phyloP scores from a whole-genome alignment of 148 eudicot genomes.

The Euryodendron excelsum region DNA sequence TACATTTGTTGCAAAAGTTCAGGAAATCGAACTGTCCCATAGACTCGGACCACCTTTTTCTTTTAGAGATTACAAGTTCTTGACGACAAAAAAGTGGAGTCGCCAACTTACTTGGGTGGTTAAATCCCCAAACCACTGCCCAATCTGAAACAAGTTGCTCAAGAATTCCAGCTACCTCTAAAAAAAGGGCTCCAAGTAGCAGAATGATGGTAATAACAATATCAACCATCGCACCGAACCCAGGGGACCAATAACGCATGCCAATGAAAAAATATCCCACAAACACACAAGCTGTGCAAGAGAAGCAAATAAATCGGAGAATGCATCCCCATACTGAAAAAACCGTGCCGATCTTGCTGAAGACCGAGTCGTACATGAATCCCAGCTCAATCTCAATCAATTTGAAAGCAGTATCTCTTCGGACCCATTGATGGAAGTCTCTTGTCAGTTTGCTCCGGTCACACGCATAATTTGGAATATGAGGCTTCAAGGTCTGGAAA shows the following conservation, averaged over 20 bases:
- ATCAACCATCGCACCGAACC: no score
- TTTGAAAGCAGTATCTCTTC: neutral
- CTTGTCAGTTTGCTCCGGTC: neutral
- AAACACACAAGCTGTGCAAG: conserved; percentile 5
- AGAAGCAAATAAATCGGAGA: neutral
- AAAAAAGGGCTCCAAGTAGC: neutral
- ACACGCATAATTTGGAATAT: neutral
- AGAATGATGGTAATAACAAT: neutral
- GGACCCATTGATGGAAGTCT: neutral
- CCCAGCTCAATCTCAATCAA: conserved; percentile 17
- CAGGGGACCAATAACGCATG: no score
- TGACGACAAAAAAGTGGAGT: neutral
- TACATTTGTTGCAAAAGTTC: neutral
- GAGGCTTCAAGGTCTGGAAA: neutral
- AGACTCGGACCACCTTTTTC: neutral
- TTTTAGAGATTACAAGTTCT: neutral
- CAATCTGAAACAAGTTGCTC: conserved; percentile 8
- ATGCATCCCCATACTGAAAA: neutral
- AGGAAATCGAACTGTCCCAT: neutral
- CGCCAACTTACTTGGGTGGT: neutral
- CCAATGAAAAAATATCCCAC: neutral
- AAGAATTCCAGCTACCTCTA: conserved; percentile 1
- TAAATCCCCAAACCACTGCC: conserved; percentile 10
- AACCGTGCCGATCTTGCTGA: conserved; percentile 6
- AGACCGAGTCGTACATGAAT: neutral